Evolutionary conservation across 306 rosid species (phyloP).

Genomic region (Mucuna pruriens): DNA sequence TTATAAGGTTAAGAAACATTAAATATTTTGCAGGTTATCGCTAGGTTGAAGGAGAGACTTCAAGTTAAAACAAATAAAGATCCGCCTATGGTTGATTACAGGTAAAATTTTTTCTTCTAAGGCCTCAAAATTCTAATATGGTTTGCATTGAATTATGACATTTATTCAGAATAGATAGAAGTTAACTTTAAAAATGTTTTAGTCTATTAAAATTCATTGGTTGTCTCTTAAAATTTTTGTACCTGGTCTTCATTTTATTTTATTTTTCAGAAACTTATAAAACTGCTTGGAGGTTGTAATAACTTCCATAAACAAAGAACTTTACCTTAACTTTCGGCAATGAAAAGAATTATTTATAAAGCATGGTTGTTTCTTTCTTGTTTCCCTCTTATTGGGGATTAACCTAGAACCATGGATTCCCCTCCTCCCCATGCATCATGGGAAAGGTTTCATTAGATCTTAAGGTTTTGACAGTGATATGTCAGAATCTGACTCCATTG

Average conservation of each 20-base stretch:
- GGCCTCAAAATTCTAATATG: background rate
- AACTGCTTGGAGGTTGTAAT: background rate
- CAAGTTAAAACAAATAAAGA: conserved; percentile 60
- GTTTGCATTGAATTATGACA: conserved; percentile 2
- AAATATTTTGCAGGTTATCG: conserved; percentile 63
- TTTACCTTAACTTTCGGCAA: background rate
- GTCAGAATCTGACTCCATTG: background rate
- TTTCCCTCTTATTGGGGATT: conserved; percentile 1
- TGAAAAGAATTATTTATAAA: background rate
- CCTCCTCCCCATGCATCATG: background rate
- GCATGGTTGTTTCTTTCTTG: background rate
- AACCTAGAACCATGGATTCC: background rate
- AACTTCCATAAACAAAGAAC: conserved; percentile 19
- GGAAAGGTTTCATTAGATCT: background rate
- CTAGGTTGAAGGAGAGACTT: conserved; percentile 77
- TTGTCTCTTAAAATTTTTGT: background rate
- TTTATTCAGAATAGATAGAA: conserved; percentile 24
- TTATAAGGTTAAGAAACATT: conserved; percentile 35
- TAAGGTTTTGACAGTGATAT: background rate
- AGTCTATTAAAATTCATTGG: background rate
- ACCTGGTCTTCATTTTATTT: conserved; percentile 1
- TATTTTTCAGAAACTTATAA: background rate
- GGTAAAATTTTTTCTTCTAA: conserved; percentile 46
- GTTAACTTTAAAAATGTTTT: conserved; percentile 25
- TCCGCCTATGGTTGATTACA: conserved; percentile 78